Evolutionary conservation across 192 early-diverging fungal species (phyloP).

Genomic region (Spizellomyces sp.): DNA sequence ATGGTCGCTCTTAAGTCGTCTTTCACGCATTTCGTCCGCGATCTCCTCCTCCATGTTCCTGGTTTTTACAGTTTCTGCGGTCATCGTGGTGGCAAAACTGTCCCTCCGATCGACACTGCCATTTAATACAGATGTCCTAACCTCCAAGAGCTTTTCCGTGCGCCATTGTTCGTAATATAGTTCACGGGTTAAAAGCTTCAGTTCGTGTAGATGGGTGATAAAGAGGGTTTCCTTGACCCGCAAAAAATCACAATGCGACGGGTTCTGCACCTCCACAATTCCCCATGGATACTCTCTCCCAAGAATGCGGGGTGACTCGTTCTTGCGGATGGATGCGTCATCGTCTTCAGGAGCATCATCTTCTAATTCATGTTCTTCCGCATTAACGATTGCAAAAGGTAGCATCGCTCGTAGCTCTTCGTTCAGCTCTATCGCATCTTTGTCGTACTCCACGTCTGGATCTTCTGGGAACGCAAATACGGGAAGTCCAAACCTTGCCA

Average conservation of each 20-base stretch:
- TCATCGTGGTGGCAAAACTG: background rate
- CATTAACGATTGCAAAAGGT: slow-evolving; percentile 54
- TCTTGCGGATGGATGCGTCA: slow-evolving; percentile 9
- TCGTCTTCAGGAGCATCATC: slow-evolving; percentile 7
- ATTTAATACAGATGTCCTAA: slow-evolving; percentile 38
- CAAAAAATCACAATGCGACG: slow-evolving; percentile 50
- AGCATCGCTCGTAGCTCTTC: slow-evolving; percentile 41
- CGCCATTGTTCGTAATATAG: slow-evolving; percentile 54
- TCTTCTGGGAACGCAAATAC: slow-evolving; percentile 46
- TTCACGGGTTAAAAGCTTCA: slow-evolving; percentile 46
- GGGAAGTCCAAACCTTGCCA: slow-evolving; percentile 31
- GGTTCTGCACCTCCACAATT: slow-evolving; percentile 50
- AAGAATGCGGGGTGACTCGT: slow-evolving; percentile 26
- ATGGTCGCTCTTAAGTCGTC: too few relatives aligned
- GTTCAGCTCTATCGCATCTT: slow-evolving; percentile 31
- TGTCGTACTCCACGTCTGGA: slow-evolving; percentile 29
- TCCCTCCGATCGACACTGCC: background rate
- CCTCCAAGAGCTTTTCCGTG: slow-evolving; percentile 50
- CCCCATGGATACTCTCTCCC: slow-evolving; percentile 53
- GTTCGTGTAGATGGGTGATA: slow-evolving; percentile 45
- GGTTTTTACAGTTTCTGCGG: background rate
- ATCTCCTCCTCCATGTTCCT: background rate
- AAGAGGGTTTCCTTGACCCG: slow-evolving; percentile 45
- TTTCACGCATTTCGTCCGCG: background rate
- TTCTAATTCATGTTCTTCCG: slow-evolving; percentile 43